Evolutionary conservation across 2,329 filamentous ascomycete species (phyloP), one percentile per base, ranked within the genome.

Genomic region (Diaporthe australafricana): DNA sequence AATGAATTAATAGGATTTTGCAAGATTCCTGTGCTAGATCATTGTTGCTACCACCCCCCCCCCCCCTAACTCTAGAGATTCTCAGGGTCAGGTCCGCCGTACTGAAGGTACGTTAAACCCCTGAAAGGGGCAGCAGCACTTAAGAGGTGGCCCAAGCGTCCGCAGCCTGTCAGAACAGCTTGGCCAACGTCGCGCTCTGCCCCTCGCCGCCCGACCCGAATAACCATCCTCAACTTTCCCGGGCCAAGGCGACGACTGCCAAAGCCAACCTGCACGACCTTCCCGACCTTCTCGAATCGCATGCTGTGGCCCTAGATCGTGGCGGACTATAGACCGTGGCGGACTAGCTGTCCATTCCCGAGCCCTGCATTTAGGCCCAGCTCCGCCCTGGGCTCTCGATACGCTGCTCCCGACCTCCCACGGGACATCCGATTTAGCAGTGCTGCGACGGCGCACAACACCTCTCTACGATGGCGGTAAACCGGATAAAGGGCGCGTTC

Each of bases 401-500:
- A 27, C 53, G 35, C 50, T 40, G 12, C 52, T 22, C 20, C 48
- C 56, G 57, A 70, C 25, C 45, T 27, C 32, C 9, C 25, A 32
- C n/a, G 20, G 11, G 27, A 45, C 50, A 25, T 32, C 50, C 42
- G 40, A 68, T 11, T 17, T 22, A 50, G 67, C 70, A 56, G 50
- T 48, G 53, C 65, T 55, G 42, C 48, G 30, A 38, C 66, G 38
- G 48, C 57, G 16, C 50, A 40, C 40, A 45, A 68, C 66, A 73
- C 56, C 42, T 75, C 74, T 75, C 74, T 78, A 85, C 80, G 78
- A 98, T 97, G 94, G 96, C 96, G 81, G 96, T 98, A 82, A 98
- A 96, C 86, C 93, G 96, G 83, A 96, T 99, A 83, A 92, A 93
- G 82, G 95, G 93, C 84, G 96, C 96, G 79, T 98, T 99, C 83